Percentiles rank a stretch among this genome's conserved stretches.
Evolutionary conservation across 768 basidiomycete species (phyloP).

Genomic region (Infundibulicybe gibba): DNA sequence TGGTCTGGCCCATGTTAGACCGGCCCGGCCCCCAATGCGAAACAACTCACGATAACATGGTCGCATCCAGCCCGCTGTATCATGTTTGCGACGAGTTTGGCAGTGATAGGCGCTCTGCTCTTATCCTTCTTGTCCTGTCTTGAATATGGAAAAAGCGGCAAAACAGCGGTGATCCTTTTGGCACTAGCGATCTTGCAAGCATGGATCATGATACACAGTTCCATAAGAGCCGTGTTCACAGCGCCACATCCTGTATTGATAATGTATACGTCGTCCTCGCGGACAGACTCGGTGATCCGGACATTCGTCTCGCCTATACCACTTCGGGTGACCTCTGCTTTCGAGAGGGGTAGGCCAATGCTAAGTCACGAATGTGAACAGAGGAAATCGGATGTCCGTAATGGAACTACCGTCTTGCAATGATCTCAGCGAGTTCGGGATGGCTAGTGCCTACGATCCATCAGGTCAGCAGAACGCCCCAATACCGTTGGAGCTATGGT

Average conservation of each 20-base stretch:
- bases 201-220: constrained; percentile 98
- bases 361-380: constrained; percentile 38
- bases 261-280: constrained; percentile 98
- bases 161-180: constrained; percentile 95
- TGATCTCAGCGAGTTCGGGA: constrained; percentile 90
- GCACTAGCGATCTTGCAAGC: constrained; percentile 99
- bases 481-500: not conserved
- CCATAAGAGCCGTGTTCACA: constrained; percentile 95
- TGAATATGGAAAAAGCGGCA: constrained; percentile 95
- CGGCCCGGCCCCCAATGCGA: constrained; percentile 7
- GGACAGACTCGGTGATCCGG: constrained; percentile 90
- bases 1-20: constrained; percentile 55
- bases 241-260: constrained; percentile 88
- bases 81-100: constrained; percentile 98
- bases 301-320: constrained; percentile 91
- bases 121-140: constrained; percentile 99
- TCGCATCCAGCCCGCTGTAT: constrained; percentile 90
- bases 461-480: constrained; percentile 1
- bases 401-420: constrained; percentile 75
- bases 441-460: constrained; percentile 79
- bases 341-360: constrained; percentile 85
- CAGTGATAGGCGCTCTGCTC: constrained; percentile 95
- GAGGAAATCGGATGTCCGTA: constrained; percentile 12
- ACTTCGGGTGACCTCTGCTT: constrained; percentile 83
- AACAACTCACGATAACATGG: constrained; percentile 84